Evolutionary conservation across 1,284 basidiomycete genomes (phyloP).

Genomic region (Boletus sp.): DNA sequence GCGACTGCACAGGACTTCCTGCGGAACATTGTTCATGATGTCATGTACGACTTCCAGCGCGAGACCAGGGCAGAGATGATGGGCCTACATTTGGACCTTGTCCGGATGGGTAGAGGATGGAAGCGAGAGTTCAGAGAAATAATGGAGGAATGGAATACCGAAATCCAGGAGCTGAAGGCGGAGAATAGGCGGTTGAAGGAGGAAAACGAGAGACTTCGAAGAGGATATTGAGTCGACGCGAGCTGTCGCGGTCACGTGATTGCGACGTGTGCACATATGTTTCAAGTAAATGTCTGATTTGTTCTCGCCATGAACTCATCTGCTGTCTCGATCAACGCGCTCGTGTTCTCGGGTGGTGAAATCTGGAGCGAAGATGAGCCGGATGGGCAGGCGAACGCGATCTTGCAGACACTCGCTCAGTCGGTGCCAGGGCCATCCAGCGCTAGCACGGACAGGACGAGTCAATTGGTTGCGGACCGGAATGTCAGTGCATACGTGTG

Average conservation of each 20-base stretch:
- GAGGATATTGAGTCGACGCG: slow-evolving; percentile 37
- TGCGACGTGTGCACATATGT: not conserved
- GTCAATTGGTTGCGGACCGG: slow-evolving; percentile 9
- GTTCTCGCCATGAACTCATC: slow-evolving; percentile 17
- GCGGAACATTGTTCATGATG: slow-evolving; percentile 64
- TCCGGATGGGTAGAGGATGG: slow-evolving; percentile 66
- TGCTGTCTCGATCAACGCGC: slow-evolving; percentile 26
- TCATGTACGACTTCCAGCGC: slow-evolving; percentile 69
- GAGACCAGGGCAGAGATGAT: slow-evolving; percentile 69
- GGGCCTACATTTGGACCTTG: slow-evolving; percentile 70
- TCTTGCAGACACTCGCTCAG: slow-evolving; percentile 18
- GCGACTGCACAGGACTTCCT: slow-evolving; percentile 60
- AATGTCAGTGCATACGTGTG: slow-evolving; percentile 36
- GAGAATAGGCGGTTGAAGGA: slow-evolving; percentile 51
- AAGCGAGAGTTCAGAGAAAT: slow-evolving; percentile 57
- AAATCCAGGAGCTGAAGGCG: slow-evolving; percentile 31
- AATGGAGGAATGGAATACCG: slow-evolving; percentile 60
- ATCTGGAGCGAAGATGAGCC: slow-evolving; percentile 26
- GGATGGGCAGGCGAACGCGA: slow-evolving; percentile 8
- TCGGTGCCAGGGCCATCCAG: slow-evolving; percentile 21
- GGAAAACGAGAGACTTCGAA: slow-evolving; percentile 67
- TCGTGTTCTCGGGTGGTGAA: slow-evolving; percentile 40
- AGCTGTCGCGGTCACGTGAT: slow-evolving; percentile 24
- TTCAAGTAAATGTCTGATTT: not conserved
- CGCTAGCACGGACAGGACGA: slow-evolving; percentile 6